Evolutionary conservation across 2,329 filamentous ascomycete species (phyloP).

Genomic region (Talaromyces sp.): DNA sequence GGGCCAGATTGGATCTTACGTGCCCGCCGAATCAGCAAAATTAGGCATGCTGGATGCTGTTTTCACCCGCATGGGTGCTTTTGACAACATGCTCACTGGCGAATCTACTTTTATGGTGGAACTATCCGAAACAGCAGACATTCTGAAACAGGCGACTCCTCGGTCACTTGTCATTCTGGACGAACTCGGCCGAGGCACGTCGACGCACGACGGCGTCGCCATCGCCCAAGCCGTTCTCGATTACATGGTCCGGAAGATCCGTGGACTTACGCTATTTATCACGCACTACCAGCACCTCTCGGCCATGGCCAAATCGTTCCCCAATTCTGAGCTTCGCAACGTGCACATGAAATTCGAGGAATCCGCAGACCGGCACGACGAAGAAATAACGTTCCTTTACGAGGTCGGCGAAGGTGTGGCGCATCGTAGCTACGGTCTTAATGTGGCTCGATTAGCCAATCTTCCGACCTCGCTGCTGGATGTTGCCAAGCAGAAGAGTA

Average conservation of each 20-base stretch:
- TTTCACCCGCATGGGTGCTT: constrained; percentile 91
- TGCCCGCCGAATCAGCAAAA: constrained; percentile 68
- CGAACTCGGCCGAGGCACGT: constrained; percentile 88
- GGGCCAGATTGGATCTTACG: constrained; percentile 90
- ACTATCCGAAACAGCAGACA: constrained; percentile 83
- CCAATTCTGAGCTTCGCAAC: constrained; percentile 64
- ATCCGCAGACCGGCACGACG: constrained; percentile 49
- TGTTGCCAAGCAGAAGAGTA: constrained; percentile 71
- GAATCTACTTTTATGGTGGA: constrained; percentile 99
- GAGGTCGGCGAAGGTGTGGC: constrained; percentile 87
- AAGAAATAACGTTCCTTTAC: constrained; percentile 90
- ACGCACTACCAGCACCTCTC: constrained; percentile 91
- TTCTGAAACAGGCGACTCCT: constrained; percentile 81
- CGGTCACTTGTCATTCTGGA: constrained; percentile 86
- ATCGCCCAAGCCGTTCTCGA: constrained; percentile 90
- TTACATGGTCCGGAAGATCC: constrained; percentile 68
- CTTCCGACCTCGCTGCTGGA: constrained; percentile 73
- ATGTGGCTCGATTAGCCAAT: constrained; percentile 81
- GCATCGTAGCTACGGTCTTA: constrained; percentile 88
- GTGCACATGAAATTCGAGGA: constrained; percentile 90
- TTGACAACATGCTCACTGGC: constrained; percentile 91
- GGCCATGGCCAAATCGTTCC: constrained; percentile 66
- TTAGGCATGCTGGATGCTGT: constrained; percentile 87
- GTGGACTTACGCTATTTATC: constrained; percentile 86
- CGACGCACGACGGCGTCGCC: constrained; percentile 91